phyloP scores from a whole-genome alignment of 179 eudicot genomes.

The Patellifolia procumbens region DNA sequence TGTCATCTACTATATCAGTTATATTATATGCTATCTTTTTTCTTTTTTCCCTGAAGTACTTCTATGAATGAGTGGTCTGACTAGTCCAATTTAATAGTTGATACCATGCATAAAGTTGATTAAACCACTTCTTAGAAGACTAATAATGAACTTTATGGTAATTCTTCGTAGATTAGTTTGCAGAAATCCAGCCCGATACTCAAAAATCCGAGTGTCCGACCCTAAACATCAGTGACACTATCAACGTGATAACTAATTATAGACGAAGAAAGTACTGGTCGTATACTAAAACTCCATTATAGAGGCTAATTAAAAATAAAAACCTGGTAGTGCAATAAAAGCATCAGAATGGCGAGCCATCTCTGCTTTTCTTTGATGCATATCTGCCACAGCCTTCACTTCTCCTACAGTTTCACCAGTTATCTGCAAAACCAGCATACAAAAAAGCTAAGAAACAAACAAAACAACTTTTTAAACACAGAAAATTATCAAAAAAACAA shows the following conservation, averaged over 20 bases:
- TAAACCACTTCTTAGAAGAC: background rate
- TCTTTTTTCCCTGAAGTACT: background rate
- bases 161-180: no score
- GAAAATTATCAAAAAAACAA: background rate
- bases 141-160: no score
- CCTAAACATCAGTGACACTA: no score
- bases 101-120: background rate
- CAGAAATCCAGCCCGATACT: no score
- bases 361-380: slow-evolving; percentile 81
- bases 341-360: slow-evolving; percentile 88
- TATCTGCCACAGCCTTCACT: slow-evolving; percentile 85
- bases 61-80: background rate
- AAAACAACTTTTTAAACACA: background rate
- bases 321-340: slow-evolving; percentile 81
- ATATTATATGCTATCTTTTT: no score
- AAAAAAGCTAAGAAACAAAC: slow-evolving; percentile 14
- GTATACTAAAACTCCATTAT: no score
- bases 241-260: no score
- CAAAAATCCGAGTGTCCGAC: no score
- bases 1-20: no score
- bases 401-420: slow-evolving; percentile 81
- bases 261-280: no score
- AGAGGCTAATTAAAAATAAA: background rate
- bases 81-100: background rate
- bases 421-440: slow-evolving; percentile 43